phyloP scores from a whole-genome alignment of 352 stramenopile species.

The Globisporangium iwayamae region DNA sequence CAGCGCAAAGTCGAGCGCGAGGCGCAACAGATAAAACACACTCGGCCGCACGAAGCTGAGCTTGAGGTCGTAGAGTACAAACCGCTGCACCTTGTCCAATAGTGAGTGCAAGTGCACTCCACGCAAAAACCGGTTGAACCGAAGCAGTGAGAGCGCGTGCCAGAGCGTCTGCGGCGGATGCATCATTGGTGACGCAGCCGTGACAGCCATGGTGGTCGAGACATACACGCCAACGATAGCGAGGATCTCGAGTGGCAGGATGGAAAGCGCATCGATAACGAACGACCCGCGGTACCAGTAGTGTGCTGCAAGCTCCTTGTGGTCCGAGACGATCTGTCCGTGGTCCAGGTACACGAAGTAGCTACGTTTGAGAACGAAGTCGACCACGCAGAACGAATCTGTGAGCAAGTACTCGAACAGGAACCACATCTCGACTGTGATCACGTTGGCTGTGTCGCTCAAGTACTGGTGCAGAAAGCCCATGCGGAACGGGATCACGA shows the following conservation, averaged over 20 bases:
- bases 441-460: slow-evolving; percentile 23
- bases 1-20: slow-evolving; percentile 46
- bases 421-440: slow-evolving; percentile 36
- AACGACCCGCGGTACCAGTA: slow-evolving; percentile 50
- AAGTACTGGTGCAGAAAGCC: slow-evolving; percentile 52
- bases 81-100: slow-evolving; percentile 42
- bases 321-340: slow-evolving; percentile 40
- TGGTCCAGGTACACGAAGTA: slow-evolving; percentile 53
- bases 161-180: slow-evolving; percentile 30
- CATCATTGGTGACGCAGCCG: slow-evolving; percentile 14
- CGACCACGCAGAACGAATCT: slow-evolving; percentile 41
- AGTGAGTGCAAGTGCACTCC: slow-evolving; percentile 44
- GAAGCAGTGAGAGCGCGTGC: slow-evolving; percentile 44
- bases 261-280: slow-evolving; percentile 42
- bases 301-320: slow-evolving; percentile 27
- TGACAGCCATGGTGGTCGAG: slow-evolving; percentile 20
- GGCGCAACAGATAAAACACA: slow-evolving; percentile 34
- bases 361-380: slow-evolving; percentile 54
- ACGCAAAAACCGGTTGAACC: slow-evolving; percentile 51
- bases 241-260: slow-evolving; percentile 49
- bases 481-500: slow-evolving; percentile 55
- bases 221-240: slow-evolving; percentile 17
- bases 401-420: slow-evolving; percentile 46
- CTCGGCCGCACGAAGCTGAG: slow-evolving; percentile 20
- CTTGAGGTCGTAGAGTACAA: slow-evolving; percentile 54